Base-by-base conservation (phyloP, 164 flowering plant genomes). In the Magnolia officinalis region DNA sequence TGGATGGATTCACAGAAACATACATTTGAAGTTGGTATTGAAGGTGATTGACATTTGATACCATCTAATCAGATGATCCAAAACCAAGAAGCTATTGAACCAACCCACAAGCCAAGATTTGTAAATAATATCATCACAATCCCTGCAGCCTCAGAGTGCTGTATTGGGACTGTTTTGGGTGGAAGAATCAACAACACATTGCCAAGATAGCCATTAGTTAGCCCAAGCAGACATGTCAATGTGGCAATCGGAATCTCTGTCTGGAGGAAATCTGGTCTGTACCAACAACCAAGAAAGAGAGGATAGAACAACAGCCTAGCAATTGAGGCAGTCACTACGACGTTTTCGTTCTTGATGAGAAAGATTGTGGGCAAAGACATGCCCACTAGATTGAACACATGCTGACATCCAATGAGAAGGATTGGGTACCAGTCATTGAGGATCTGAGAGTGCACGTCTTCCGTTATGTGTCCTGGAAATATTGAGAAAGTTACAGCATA, bases 371-470 rank as follows among this genome's bases (percentile, higher is more conserved):
- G 91, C 82, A 96, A 70, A 19, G 87, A 83, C 82, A 91, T 96
- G 55, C 99, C 99, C 50, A 96, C 84, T 72, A 96, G 81, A 81
- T 96, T 98, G 83, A 93, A 96, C 61, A 96, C 86, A 67, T 94
- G 91, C 85, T 88, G 92, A 74, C 87, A 79, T 8, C 94, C 75
- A 63, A 96, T 90, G 74, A 94, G 91, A 71, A 94, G 78, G 79
- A 96, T 87, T 0, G 97, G 80, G 31, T 94, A 94, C 99, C 99
- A 94, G 77, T 96, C 98, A 74, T 87, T 86, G 65, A 96, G 90
- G 58, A 84, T 20, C 45, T 72, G 79, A 2, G 99, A 96, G 80
- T 90, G 95, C 67, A 96, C 98, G 81, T 96, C 98, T 74, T 93
- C 98, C 0, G 96, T 92, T 14, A 96, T 81, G 67, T 87, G 93